Evolutionary conservation across 2,329 filamentous ascomycete species (phyloP).

Genomic region (Fusarium mundagurra): DNA sequence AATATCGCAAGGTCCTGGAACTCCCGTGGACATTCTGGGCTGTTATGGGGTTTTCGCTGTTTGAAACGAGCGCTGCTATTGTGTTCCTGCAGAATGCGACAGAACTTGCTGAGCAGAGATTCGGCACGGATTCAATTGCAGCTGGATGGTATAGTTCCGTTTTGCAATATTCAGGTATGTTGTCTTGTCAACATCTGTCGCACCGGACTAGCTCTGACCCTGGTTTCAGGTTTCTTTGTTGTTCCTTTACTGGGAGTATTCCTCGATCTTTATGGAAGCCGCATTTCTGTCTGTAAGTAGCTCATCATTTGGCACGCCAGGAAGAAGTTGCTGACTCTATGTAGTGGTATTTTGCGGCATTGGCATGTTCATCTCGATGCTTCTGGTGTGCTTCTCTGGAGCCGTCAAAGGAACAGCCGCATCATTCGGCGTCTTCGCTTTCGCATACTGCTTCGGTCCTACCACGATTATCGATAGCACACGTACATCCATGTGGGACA

Average conservation of each 20-base stretch:
- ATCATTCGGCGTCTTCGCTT: slow-evolving; percentile 66
- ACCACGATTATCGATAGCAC: slow-evolving; percentile 69
- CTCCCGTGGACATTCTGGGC: slow-evolving; percentile 69
- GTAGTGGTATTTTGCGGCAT: slow-evolving; percentile 4
- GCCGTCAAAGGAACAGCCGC: slow-evolving; percentile 62
- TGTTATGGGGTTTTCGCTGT: slow-evolving; percentile 63
- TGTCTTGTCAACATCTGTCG: fast-evolving
- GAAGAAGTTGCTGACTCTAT: fast-evolving
- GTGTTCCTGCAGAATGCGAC: slow-evolving; percentile 68
- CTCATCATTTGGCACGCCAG: fast-evolving
- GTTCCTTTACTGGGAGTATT: slow-evolving; percentile 65
- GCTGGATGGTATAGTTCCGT: slow-evolving; percentile 69
- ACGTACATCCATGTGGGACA: slow-evolving; percentile 66
- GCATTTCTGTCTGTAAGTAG: slow-evolving; percentile 56
- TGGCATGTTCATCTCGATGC: slow-evolving; percentile 62
- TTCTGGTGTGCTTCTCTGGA: slow-evolving; percentile 60
- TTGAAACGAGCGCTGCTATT: slow-evolving; percentile 64
- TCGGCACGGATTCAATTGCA: slow-evolving; percentile 59
- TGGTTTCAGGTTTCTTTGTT: slow-evolving; percentile 59
- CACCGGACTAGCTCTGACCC: not conserved
- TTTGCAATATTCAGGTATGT: slow-evolving; percentile 55
- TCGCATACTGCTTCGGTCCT: slow-evolving; percentile 63
- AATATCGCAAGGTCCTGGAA: slow-evolving; percentile 61
- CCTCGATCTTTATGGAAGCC: slow-evolving; percentile 64
- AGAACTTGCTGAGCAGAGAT: slow-evolving; percentile 67